Conservation (phyloP, 2,329 filamentous ascomycete species). For the Aureobasidium sp. region DNA sequence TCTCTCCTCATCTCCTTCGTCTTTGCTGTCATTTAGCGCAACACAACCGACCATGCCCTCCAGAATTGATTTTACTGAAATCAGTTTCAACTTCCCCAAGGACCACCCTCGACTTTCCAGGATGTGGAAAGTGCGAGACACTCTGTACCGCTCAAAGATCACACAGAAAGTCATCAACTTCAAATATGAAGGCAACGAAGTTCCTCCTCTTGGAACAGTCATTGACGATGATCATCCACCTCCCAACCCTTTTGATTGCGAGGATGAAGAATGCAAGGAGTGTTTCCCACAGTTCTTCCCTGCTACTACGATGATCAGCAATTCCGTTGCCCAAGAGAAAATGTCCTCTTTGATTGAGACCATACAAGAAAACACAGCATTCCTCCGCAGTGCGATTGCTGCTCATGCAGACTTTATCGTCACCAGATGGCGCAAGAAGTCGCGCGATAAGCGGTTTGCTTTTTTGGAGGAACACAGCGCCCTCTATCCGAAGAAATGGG, state of each 20-base stretch:
- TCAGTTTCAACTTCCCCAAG: background rate
- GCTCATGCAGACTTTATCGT: background rate
- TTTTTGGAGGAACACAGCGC: background rate
- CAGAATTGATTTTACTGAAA: background rate
- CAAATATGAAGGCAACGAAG: background rate
- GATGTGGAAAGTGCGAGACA: background rate
- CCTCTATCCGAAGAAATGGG: background rate
- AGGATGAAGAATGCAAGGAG: background rate
- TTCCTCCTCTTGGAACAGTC: background rate
- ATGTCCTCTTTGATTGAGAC: background rate
- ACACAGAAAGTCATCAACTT: background rate
- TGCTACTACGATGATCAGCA: background rate
- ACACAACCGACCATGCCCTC: background rate
- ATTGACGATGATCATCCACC: background rate
- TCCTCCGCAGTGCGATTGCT: background rate
- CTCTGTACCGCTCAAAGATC: background rate
- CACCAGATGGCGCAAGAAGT: conserved; percentile 5
- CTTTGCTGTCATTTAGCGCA: background rate
- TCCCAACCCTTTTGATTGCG: background rate
- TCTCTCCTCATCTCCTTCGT: background rate
- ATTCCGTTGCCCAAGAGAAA: background rate
- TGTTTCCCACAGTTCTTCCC: conserved; percentile 11
- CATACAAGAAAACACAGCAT: background rate
- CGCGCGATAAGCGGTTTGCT: background rate
- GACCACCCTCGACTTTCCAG: background rate